Percentiles rank a stretch among this genome's conserved stretches.
These are phyloP conservation scores for Chimonanthus salicifolius DNA, from an alignment of 164 flowering plant species.

Conservation along the genomic window DNA sequence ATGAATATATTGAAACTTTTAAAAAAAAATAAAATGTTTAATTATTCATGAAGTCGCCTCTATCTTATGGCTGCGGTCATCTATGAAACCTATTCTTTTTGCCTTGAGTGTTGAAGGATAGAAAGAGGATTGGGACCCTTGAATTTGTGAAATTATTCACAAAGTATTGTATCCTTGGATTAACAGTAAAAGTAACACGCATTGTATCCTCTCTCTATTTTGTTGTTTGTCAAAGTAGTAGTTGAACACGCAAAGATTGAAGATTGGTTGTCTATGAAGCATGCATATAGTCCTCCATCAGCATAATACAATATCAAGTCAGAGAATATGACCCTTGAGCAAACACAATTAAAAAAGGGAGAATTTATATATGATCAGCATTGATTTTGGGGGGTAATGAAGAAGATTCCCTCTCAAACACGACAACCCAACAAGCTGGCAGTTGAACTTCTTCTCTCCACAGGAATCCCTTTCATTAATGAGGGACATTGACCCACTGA, in stretches of 20 bases:
- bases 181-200: no score
- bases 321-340: not conserved
- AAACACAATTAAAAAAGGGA: not conserved
- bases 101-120: no score
- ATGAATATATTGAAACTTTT: no score
- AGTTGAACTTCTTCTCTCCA: not conserved
- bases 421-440: not conserved
- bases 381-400: not conserved
- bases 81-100: no score
- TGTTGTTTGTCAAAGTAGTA: not conserved
- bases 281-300: not conserved
- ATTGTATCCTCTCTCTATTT: not conserved
- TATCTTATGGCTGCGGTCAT: no score
- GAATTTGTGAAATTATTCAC: no score
- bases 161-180: no score
- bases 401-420: not conserved
- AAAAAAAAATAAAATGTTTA: no score
- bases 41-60: no score
- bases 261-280: not conserved
- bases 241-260: not conserved
- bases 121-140: no score
- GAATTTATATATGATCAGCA: not conserved
- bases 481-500: conserved; percentile 9
- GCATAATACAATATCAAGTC: not conserved
- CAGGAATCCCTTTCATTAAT: conserved; percentile 1